Conservation (phyloP, 2,329 filamentous ascomycete species). For the Monosporascus sp. region DNA sequence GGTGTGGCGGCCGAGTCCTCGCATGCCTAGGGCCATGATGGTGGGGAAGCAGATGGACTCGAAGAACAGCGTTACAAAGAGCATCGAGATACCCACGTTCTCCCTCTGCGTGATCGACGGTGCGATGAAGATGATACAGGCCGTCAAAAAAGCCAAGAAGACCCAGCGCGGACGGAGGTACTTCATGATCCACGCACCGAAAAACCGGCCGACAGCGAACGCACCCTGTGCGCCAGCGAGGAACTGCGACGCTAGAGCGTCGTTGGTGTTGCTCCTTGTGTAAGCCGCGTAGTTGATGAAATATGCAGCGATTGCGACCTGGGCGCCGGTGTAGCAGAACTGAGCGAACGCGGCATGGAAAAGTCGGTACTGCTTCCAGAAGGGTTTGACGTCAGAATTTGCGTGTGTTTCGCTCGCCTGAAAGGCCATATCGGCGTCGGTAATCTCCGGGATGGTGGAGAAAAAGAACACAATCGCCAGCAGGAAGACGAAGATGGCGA, state of each 20-base stretch:
- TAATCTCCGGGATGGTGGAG: conserved; percentile 66
- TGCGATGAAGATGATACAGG: conserved; percentile 58
- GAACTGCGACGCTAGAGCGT: conserved; percentile 55
- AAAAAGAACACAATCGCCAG: conserved; percentile 64
- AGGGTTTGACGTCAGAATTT: conserved; percentile 53
- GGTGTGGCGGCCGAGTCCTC: conserved; percentile 69
- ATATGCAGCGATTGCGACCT: conserved; percentile 60
- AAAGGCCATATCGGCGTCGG: conserved; percentile 58
- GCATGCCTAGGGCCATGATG: conserved; percentile 72
- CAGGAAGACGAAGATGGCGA: conserved; percentile 64
- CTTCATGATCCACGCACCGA: conserved; percentile 62
- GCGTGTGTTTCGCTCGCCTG: conserved; percentile 51
- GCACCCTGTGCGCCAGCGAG: conserved; percentile 69
- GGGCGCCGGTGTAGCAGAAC: conserved; percentile 73
- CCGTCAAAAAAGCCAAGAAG: conserved; percentile 60
- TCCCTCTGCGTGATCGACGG: conserved; percentile 42
- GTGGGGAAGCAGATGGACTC: conserved; percentile 78
- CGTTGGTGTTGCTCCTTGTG: conserved; percentile 46
- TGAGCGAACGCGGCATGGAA: conserved; percentile 74
- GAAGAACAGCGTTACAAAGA: conserved; percentile 71
- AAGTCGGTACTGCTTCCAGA: conserved; percentile 66
- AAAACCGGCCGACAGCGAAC: conserved; percentile 69
- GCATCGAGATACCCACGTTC: conserved; percentile 51
- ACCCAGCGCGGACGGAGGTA: conserved; percentile 61
- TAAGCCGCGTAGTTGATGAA: conserved; percentile 71